A percentile compares a stretch with the other conserved stretches of the same genome.
These are phyloP conservation scores for Ilex paraguariensis DNA, from an alignment of 305 asterid genomes.

Conservation along the genomic window DNA sequence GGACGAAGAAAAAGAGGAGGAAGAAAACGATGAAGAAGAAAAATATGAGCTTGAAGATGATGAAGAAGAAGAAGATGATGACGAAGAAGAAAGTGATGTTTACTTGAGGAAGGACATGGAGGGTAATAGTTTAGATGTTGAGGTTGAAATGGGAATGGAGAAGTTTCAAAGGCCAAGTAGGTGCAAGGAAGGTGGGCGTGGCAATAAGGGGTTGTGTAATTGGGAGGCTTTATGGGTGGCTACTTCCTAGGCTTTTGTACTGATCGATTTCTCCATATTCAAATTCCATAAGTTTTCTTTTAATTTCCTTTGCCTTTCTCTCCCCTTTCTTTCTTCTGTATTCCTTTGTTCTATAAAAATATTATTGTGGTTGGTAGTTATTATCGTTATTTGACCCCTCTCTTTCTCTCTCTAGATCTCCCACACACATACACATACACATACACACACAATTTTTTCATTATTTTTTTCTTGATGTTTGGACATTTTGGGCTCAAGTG, in stretches of 20 bases:
- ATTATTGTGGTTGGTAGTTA: slow-evolving; percentile 3
- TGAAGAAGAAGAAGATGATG: slow-evolving; percentile 3
- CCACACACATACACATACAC: no score
- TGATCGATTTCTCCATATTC: slow-evolving; percentile 1
- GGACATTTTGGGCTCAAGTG: no score
- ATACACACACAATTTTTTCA: no score
- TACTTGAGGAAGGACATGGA: slow-evolving; percentile 10
- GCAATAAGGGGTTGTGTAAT: slow-evolving; percentile 16
- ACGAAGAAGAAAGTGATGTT: slow-evolving; percentile 4
- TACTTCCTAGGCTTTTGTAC: slow-evolving; percentile 8
- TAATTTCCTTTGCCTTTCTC: not conserved
- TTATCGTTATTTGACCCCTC: slow-evolving; percentile 8
- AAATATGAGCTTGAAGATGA: slow-evolving; percentile 6
- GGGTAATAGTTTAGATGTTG: slow-evolving; percentile 15
- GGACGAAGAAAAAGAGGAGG: slow-evolving; percentile 3
- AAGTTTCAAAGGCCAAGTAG: slow-evolving; percentile 34
- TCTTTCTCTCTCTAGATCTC: not conserved
- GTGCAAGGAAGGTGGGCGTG: slow-evolving; percentile 19
- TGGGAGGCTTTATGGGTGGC: slow-evolving; percentile 24
- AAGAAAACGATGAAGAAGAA: slow-evolving; percentile 20
- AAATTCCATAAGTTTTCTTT: not conserved
- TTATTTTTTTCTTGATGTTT: no score
- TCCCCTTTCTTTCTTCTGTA: not conserved
- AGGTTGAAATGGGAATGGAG: slow-evolving; percentile 38
- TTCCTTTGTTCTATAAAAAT: no score